Evolutionary conservation across 441 rosid genomes (phyloP).

Genomic region (Pelargonium citronellum): DNA sequence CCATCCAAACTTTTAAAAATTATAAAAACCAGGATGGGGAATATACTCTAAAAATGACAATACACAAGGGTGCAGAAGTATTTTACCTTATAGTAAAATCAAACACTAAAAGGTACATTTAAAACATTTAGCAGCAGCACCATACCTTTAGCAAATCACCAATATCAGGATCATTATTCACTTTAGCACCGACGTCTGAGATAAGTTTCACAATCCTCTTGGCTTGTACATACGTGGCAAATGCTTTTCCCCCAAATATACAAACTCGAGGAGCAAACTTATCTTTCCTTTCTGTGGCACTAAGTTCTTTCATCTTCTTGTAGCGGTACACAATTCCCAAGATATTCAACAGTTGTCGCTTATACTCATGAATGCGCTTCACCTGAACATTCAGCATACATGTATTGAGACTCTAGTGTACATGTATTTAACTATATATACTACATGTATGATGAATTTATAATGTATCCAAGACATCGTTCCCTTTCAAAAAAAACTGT

Average conservation of each 20-base stretch:
- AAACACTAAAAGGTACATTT: not conserved
- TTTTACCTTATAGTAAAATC: too few species aligned
- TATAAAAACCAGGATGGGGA: too few species aligned
- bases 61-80: too few species aligned
- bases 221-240: constrained; percentile 86
- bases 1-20: too few species aligned
- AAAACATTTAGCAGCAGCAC: constrained; percentile 10
- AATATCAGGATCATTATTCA: constrained; percentile 80
- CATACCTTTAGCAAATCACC: constrained; percentile 86
- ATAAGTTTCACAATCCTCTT: constrained; percentile 93
- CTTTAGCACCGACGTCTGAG: constrained; percentile 79
- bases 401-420: too few species aligned
- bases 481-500: not conserved
- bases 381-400: constrained; percentile 41
- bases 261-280: constrained; percentile 81
- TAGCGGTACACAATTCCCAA: constrained; percentile 85
- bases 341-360: constrained; percentile 79
- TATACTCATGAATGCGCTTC: constrained; percentile 94
- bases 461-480: not conserved
- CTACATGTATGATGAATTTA: too few species aligned
- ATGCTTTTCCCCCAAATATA: constrained; percentile 95
- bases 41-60: too few species aligned
- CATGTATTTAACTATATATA: too few species aligned
- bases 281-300: constrained; percentile 50
- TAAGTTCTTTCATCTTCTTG: constrained; percentile 94